Base-by-base conservation (phyloP, 306 rosid species). In the Prunus mume region DNA sequence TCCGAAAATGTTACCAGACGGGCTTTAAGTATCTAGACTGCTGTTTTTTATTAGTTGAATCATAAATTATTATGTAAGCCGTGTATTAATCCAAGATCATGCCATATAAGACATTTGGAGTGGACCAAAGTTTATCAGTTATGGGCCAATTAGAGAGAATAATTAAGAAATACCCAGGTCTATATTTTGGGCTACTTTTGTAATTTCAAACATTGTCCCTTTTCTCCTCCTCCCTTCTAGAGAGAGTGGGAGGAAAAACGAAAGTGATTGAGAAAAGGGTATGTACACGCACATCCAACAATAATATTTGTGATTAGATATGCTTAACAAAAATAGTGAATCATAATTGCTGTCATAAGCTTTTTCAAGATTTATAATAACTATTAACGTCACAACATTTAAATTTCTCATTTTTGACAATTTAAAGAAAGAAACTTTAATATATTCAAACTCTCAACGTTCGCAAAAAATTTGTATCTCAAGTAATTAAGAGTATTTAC, bases 381-480 rank as follows among this genome's bases (percentile, higher is more conserved):
- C 34, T 32, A 32, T 32, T 32, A 32, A 32, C 34, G 6, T 32
- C 34, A 30, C 5, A 1, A 1, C 5, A 32, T 32, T 32, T 32
- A 32, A 32, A 32, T 32, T 32, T 32, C 34, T 32, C 6, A 32
- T 32, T 5, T 32, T 32, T 32, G 34, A 32, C 34, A 22, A 22
- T 22, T 22, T 34, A 5, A 34, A 34, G 1, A 34, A 5, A 34
- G 38, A 34, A 34, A 34, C 8, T 34, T 5, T 34, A 34, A 34
- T 0, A 34, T 5, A 34, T 34, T 34, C 6, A 32, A 32, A 32
- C 1, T 32, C 0, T 32, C 2, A 5, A 34, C 0, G 0, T 34
- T 34, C 2, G 0, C 41, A 6, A 34, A 0, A 0, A 34, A 0
- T 34, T 1, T 34, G 8, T 34, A 34, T 34, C 8, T 34, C 41